Percentiles rank a stretch among this genome's conserved stretches.
These are phyloP conservation scores for Pseudopithomyces chartarum DNA, from an alignment of 2,329 filamentous ascomycete species.

Conservation along the genomic window DNA sequence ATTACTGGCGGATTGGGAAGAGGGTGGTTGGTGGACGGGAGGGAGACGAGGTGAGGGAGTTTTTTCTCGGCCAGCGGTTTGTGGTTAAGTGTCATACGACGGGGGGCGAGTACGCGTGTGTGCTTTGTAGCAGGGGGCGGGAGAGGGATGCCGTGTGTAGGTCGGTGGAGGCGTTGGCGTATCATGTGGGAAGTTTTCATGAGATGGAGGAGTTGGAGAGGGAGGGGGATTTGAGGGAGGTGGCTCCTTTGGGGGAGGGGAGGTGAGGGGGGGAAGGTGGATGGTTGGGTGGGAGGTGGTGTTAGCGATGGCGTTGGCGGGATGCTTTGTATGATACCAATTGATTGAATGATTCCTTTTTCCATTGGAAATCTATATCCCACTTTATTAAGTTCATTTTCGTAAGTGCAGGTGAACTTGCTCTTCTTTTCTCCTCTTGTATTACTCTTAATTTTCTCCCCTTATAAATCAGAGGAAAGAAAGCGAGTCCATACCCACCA, in stretches of 20 bases:
- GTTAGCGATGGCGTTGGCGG: slow-evolving; percentile 10
- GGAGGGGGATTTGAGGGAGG: slow-evolving; percentile 40
- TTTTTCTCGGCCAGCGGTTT: slow-evolving; percentile 43
- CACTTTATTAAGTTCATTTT: too few relatives aligned
- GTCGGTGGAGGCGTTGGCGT: slow-evolving; percentile 40
- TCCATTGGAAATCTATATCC: too few relatives aligned
- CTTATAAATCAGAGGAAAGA: too few relatives aligned
- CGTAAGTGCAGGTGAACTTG: too few relatives aligned
- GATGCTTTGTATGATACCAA: background rate
- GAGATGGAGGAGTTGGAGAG: slow-evolving; percentile 37
- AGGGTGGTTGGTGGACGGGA: slow-evolving; percentile 33
- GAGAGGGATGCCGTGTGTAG: slow-evolving; percentile 44
- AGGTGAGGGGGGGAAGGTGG: too few relatives aligned
- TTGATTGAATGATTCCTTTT: background rate
- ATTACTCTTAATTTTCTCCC: too few relatives aligned
- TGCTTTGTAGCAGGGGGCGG: slow-evolving; percentile 37
- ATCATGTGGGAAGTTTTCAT: slow-evolving; percentile 43
- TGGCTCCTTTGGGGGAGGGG: slow-evolving; percentile 10
- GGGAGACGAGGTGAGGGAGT: slow-evolving; percentile 42
- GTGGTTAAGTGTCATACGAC: slow-evolving; percentile 45
- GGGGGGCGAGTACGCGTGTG: slow-evolving; percentile 43
- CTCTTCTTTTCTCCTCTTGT: too few relatives aligned
- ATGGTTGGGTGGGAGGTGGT: background rate
- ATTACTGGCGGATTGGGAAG: slow-evolving; percentile 47
- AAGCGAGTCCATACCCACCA: too few relatives aligned